Base-by-base conservation (phyloP, 179 eudicot genomes). In the Nepenthes alata region DNA sequence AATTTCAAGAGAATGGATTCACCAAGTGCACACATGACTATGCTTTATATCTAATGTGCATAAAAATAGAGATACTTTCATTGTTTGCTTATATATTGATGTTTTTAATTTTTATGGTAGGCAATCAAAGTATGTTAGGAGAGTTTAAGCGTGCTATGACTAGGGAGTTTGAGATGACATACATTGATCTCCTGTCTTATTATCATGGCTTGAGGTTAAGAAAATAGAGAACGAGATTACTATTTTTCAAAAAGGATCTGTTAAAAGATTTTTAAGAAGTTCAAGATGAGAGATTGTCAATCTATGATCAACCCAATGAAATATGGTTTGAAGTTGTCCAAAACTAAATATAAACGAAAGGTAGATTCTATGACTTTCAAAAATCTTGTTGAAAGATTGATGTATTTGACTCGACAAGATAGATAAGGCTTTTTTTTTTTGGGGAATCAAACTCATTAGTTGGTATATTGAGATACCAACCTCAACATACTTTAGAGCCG, bases 21-120 rank as follows among this genome's bases (percentile, higher is more conserved):
- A 4, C 5, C 4, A 64, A 55, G 41, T 55, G 39, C 35, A 38
- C 53, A 35, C n/a, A 64, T 41, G 67, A 63, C 15, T 15, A 53
- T 53, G 51, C 36, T 6, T 50, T 63, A 1, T 63, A 37, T 13
- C 0, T 47, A 53, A 62, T 4, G 11, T 49, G 25, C n/a, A 63
- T 10, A 15, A 52, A 12, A 37, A 53, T 9, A 50, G 51, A 2
- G 49, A 53, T 53, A 1, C 37, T 11, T 53, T 41, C 11, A 37
- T 54, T 53, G 11, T 63, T 52, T 63, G 59, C 51, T 25, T 63
- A 53, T 53, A 34, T 53, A 25, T 25, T 11, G 67, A 38, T 53
- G 58, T 53, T 38, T 35, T 63, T 25, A 12, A 54, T 63, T 11
- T 63, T 63, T 37, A 53, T 15, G 14, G 41, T 41, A 3, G 41